phyloP scores from a whole-genome alignment of 1,284 basidiomycete species.

The Ceratobasidium papillatum region DNA sequence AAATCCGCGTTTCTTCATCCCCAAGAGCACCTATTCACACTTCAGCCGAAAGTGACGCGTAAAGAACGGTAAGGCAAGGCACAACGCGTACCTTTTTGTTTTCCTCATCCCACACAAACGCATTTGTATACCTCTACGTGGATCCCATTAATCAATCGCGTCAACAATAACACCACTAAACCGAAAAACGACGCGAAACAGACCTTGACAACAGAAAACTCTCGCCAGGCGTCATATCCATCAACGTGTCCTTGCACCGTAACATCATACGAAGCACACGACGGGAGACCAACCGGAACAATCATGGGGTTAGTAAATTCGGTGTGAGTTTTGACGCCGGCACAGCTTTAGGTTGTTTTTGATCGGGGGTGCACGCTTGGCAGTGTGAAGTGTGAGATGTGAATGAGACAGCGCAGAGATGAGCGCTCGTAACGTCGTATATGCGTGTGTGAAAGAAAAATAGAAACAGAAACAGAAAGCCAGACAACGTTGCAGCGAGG shows the following conservation, averaged over 20 bases:
- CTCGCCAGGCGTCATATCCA: conserved; percentile 8
- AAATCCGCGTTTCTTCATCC: conserved; percentile 76
- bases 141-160: neutral
- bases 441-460: no score
- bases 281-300: neutral
- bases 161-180: no score
- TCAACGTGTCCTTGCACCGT: neutral
- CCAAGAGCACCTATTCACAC: conserved; percentile 68
- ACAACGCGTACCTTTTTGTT: conserved; percentile 21
- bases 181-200: neutral
- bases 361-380: neutral
- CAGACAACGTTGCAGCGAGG: neutral
- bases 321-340: neutral
- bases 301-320: neutral
- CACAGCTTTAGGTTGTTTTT: neutral
- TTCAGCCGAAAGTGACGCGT: conserved; percentile 1
- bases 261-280: neutral
- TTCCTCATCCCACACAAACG: conserved; percentile 14
- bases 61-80: neutral
- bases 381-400: no score
- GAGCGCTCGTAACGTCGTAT: neutral
- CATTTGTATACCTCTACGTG: conserved; percentile 34
- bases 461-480: no score
- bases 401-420: neutral
- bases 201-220: conserved; percentile 9